Base-by-base conservation (phyloP, 2,329 filamentous ascomycete species). In the Zymoseptoria passerinii region DNA sequence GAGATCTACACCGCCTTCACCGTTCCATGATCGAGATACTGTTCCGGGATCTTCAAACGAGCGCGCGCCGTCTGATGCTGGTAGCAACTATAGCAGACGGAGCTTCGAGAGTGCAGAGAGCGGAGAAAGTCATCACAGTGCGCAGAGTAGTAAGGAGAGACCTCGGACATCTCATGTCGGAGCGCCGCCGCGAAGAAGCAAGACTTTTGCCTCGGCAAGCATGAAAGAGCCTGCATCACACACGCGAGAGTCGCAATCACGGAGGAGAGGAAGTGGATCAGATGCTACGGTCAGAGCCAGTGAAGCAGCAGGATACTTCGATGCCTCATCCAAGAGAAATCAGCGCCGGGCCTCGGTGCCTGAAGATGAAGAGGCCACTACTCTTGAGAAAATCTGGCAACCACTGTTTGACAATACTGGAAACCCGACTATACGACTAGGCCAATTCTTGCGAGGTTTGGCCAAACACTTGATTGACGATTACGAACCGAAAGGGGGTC, bases 361-460 rank as follows among this genome's bases (percentile, higher is more conserved):
- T 13, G 61, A 61, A n/a, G 50, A 55, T 10, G 72, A 73, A 29
- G 82, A 84, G 59, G 70, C 80, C 61, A 85, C 81, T 1, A 81
- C 82, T 1, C 72, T 88, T 28, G 88, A 92, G 70, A 83, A 81
- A 68, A 85, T 86, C 68, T 95, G 90, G 90, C 87, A 89, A 5
- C 78, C 78, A 8, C 72, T 95, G 2, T 95, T 95, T 68, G 84
- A 88, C 52, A 76, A 78, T 2, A 78, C 84, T 28, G 87, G 86
- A 0, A 79, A 81, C 57, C 83, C 88, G 0, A 92, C 89, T 0
- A 73, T 78, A 52, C 80, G 89, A 54, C 78, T 92, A 16, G 82
- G 82, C 0, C 83, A 91, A 63, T 84, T 94, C 48, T 75, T 95
- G 53, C 79, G 84, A 57, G 89, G 89, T 0, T 77, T 95, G 58